phyloP scores from a whole-genome alignment of 352 stramenopile species.

The Plasmopara viticola region DNA sequence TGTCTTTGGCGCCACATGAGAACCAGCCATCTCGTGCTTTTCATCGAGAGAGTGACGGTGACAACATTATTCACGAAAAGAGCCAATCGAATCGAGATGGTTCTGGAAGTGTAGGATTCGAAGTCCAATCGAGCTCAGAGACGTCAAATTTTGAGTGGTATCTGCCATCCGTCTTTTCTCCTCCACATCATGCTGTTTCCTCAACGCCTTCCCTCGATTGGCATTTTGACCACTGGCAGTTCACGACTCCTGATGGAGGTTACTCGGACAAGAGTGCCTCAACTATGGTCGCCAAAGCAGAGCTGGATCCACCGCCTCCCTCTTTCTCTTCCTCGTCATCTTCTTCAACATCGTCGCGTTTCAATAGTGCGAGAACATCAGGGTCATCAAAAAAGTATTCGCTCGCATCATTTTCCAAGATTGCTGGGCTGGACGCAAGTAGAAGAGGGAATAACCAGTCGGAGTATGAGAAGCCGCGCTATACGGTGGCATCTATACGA shows the following conservation, averaged over 20 bases:
- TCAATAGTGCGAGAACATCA: conserved; percentile 19
- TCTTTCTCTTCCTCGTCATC: conserved; percentile 27
- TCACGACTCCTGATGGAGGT: conserved; percentile 19
- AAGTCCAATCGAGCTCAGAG: conserved; percentile 21
- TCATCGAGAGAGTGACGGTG: conserved; percentile 16
- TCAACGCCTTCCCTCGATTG: conserved; percentile 59
- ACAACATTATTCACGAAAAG: conserved; percentile 15
- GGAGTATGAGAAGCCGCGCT: conserved; percentile 12
- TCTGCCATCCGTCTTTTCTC: conserved; percentile 67
- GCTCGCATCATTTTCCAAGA: conserved; percentile 51
- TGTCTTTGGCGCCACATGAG: conserved; percentile 37
- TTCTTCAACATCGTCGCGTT: conserved; percentile 26
- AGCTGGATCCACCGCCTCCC: conserved; percentile 18
- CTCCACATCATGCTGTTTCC: conserved; percentile 40
- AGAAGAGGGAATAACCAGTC: conserved; percentile 8
- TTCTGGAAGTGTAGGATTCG: conserved; percentile 7
- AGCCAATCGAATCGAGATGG: conserved; percentile 11
- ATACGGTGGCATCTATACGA: conserved; percentile 17
- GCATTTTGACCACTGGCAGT: conserved; percentile 70
- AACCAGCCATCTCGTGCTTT: conserved; percentile 9
- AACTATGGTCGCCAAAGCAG: conserved; percentile 6
- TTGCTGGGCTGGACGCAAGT: conserved; percentile 30
- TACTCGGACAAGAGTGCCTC: conserved; percentile 13
- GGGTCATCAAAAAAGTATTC: conserved; percentile 44
- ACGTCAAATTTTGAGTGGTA: conserved; percentile 68